Conservation (phyloP, 2,329 filamentous ascomycete genomes). For the Microcyclospora pomicola region DNA sequence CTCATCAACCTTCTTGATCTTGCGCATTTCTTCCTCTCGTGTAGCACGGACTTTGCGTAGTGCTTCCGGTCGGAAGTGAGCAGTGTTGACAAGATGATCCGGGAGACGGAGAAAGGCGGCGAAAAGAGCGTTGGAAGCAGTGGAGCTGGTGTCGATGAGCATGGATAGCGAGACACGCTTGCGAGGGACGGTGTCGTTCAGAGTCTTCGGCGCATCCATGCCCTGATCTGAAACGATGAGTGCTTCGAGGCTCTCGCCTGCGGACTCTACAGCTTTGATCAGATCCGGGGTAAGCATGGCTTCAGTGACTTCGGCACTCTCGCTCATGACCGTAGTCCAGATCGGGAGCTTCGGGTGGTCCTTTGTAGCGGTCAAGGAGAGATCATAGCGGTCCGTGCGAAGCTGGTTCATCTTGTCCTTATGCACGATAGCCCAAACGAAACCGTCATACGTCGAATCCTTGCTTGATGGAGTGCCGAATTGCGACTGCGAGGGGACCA, state of each 20-base stretch:
- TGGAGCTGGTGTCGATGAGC: constrained; percentile 46
- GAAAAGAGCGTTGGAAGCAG: constrained; percentile 59
- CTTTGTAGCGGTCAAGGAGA: constrained; percentile 85
- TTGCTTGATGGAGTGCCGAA: constrained; percentile 40
- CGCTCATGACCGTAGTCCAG: constrained; percentile 91
- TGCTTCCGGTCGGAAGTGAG: constrained; percentile 80
- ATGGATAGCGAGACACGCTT: constrained; percentile 75
- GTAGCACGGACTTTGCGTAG: constrained; percentile 66
- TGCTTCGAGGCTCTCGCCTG: constrained; percentile 72
- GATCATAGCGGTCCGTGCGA: constrained; percentile 84
- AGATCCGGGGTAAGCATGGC: constrained; percentile 77
- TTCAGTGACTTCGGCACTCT: constrained; percentile 90
- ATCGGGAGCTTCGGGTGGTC: constrained; percentile 77
- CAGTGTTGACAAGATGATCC: constrained; percentile 61
- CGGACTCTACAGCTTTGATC: constrained; percentile 60
- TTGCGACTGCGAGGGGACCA: constrained; percentile 50
- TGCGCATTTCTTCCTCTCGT: constrained; percentile 66
- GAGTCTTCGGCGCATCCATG: constrained; percentile 69
- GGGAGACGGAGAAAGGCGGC: constrained; percentile 65
- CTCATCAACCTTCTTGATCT: constrained; percentile 67
- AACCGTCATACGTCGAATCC: constrained; percentile 64
- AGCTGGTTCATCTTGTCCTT: constrained; percentile 86
- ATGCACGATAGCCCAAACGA: constrained; percentile 91
- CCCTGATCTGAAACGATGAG: constrained; percentile 85
- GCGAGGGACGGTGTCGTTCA: constrained; percentile 70